Evolutionary conservation across 768 basidiomycete genomes (phyloP), one percentile per base, ranked within the genome.

Genomic region (Rubroboletus satanas): DNA sequence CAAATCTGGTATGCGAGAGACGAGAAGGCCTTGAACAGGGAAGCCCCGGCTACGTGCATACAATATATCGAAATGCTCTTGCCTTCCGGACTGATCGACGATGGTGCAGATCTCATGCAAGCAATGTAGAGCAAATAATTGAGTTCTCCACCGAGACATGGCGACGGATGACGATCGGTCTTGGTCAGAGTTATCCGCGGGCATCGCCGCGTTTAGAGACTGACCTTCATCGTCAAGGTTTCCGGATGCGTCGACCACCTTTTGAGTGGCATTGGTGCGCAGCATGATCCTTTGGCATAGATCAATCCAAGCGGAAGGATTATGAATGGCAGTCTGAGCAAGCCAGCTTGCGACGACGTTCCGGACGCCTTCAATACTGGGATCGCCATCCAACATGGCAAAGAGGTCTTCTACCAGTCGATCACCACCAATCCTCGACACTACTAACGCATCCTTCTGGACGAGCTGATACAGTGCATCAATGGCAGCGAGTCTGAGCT

Each of bases 251-350:
- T 90, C 84, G 1, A 80, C 79, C 14, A 81, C 83, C 63, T 84
- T 87, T 63, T 89, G 90, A 3, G 87, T 85, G 1, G 90, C 91
- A 5, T 92, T 93, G 11, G 93, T 95, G 10, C 91, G 81, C 7
- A 91, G 86, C 93, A 99, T 98, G 66, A 99, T 98, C 26, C 93
- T 79, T 70, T 98, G 96, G 64, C 96, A 98, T 1, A 98, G 79
- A 66, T 95, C 94, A 52, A 99, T 97, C 97, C 97, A 99, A 1
- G 95, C 97, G 0, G 90, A 93, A 0, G 97, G 96, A 57, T 94
- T 91, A 53, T 90, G 83, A 18, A 90, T 79, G 1, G 93, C 95
- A 0, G 97, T 98, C 70, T 99, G 97, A 58, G 89, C 84, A 7
- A 98, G 77, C 97, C 97, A 99, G 59, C 89, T 92, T 12, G 83